Evolutionary conservation across 371 early-diverging fungal genomes (phyloP), one percentile per base, ranked within the genome.

Genomic region (Mortierella sp.): DNA sequence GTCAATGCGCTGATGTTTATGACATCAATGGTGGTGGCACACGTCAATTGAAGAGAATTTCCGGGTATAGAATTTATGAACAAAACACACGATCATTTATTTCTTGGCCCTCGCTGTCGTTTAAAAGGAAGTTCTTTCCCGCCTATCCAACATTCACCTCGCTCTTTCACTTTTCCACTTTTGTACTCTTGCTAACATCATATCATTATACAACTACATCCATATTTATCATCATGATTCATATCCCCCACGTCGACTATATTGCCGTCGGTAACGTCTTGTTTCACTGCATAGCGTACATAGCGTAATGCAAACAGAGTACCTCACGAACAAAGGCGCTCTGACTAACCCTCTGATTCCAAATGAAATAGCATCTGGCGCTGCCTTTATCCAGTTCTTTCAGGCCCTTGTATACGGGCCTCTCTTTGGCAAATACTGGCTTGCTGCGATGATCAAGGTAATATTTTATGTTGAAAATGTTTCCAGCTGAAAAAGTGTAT

Each of bases 381-480:
- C 64, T 35, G 18, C 43, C 20, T 74, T 64, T 61, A 54, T 39
- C 37, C 65, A 65, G 45, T 40, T 64, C 43, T 3, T 51, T 14
- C 40, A 18, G 3, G 22, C 24, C 8, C 2, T 62, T 39, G 49
- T 63, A 5, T 73, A 67, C 55, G 62, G 65, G 11, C 43, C 45
- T 16, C 62, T 72, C 26, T 68, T 68, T 64, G 49, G 69, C 12
- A 16, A 68, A 11, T 8, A 35, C 16, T 74, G 75, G 75, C 43
- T 68, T 22, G 52, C 30, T 2, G 75, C 75, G 4, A 64, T 74
- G 75, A 64, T 64, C 6, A 64, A 59, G 60, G 75, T 74, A 74
- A 37, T 3, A 49, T 16, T 10, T 49, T 16, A 49, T 4, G 16
- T 49, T 10, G 49, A 49, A 39, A 39, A 16, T 49, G 14, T 4